Evolutionary conservation across 306 rosid species (phyloP), one percentile per base, ranked within the genome.

Genomic region (Cyamopsis tetragonoloba): DNA sequence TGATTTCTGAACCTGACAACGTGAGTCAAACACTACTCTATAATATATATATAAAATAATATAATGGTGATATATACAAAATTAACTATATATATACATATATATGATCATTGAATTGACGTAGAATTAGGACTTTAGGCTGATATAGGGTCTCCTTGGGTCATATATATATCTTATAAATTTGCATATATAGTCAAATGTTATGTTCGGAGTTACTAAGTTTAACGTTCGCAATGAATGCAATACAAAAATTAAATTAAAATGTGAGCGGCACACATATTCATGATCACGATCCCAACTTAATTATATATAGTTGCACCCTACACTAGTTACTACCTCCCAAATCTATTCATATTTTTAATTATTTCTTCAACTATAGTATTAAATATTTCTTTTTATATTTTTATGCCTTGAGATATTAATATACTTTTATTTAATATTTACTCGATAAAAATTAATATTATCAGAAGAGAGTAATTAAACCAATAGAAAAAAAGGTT

Each of bases 31-130:
- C 2, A 64, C 68, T n/a, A n/a, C n/a, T n/a, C n/a, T n/a, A n/a
- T n/a, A n/a, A n/a, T n/a, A n/a, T n/a, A n/a, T n/a, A n/a, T n/a
- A n/a, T n/a, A n/a, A n/a, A n/a, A n/a, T n/a, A n/a, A n/a, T n/a
- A n/a, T n/a, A n/a, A n/a, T n/a, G n/a, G n/a, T n/a, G n/a, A n/a
- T n/a, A n/a, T n/a, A n/a, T n/a, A n/a, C n/a, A n/a, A n/a, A n/a
- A n/a, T n/a, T n/a, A n/a, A n/a, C n/a, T n/a, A n/a, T n/a, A n/a
- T n/a, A n/a, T n/a, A n/a, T n/a, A n/a, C n/a, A n/a, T n/a, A 63
- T 77, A 31, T 62, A 43, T 70, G 55, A 56, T 70, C 23, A 18
- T 46, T 62, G 39, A 70, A 70, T 77, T 62, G 38, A 62, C 72
- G 22, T 63, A 53, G 32, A 71, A 44, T n/a, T n/a, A n/a, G n/a